Base-by-base conservation (phyloP, 2,329 filamentous ascomycete genomes). In the Orbilia brochopaga region DNA sequence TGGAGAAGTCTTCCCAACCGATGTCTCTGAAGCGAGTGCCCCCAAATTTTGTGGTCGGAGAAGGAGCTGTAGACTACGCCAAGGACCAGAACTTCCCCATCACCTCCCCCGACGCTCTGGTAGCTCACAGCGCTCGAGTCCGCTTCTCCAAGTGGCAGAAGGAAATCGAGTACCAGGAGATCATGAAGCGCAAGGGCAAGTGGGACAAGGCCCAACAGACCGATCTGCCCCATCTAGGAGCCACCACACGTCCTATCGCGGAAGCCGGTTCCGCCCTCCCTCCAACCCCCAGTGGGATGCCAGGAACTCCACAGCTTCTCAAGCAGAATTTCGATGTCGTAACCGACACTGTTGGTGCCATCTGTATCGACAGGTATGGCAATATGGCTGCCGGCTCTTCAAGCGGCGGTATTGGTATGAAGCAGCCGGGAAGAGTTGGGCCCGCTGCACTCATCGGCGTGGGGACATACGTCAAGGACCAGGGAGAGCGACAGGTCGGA, bases 391-490 rank as follows among this genome's bases (percentile, higher is more conserved):
- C 93, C 2, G 94, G 90, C 15, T 96, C 94, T 1, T 99, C 94
- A 1, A 99, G 95, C 15, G 94, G 94, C 4, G 94, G 94, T 0
- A 99, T 99, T 78, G 93, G 94, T 27, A 97, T 99, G 93, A 99
- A 99, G 79, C 92, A 96, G 79, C 87, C 87, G 70, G 95, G 94
- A 4, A 89, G 94, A 37, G 85, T 96, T 74, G 95, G 94, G 0
- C 94, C 94, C 32, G 95, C 94, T 35, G 94, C 94, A 19, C 84
- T 99, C 15, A 90, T 97, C 13, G 93, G 94, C 6, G 87, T 97
- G 59, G 94, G 94, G 63, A 93, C 92, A 19, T 90, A 91, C 37
- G 89, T 99, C 27, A 85, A 85, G 1, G 83, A 86, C 30, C 92
- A 97, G 77, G 82, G 85, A 5, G 86, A 90, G 1, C 82, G 83